Conservation (phyloP, 2,329 filamentous ascomycete species). For the Phoma sp. region DNA sequence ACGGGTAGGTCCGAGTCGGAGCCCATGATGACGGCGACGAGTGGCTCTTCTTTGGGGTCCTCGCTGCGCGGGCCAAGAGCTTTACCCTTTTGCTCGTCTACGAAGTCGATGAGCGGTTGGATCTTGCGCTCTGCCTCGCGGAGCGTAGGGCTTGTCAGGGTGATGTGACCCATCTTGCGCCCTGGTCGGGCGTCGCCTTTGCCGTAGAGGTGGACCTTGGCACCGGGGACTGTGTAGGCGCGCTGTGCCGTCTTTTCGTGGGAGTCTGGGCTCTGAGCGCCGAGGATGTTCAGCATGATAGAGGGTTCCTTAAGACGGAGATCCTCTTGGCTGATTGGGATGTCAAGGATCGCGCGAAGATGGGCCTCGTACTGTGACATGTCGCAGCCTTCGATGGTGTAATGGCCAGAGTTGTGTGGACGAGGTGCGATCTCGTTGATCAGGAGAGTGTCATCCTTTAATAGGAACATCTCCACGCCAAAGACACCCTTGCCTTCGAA, state of each 20-base stretch:
- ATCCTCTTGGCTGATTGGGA: constrained; percentile 60
- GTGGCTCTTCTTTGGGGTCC: constrained; percentile 49
- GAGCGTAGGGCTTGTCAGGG: constrained; percentile 73
- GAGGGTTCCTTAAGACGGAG: constrained; percentile 65
- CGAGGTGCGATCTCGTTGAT: constrained; percentile 88
- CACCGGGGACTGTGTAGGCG: constrained; percentile 65
- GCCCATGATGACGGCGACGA: constrained; percentile 83
- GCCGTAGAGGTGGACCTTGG: constrained; percentile 84
- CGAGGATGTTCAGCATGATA: constrained; percentile 84
- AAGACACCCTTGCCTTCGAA: constrained; percentile 92
- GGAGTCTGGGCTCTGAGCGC: constrained; percentile 69
- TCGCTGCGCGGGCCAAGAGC: constrained; percentile 28
- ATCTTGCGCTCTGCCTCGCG: constrained; percentile 71
- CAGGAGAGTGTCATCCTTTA: constrained; percentile 72
- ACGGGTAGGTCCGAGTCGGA: constrained; percentile 78
- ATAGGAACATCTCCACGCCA: constrained; percentile 94
- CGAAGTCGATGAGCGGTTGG: constrained; percentile 71
- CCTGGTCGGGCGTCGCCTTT: constrained; percentile 83
- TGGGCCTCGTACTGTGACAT: constrained; percentile 94
- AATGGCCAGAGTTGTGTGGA: constrained; percentile 91
- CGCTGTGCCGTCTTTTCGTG: constrained; percentile 65
- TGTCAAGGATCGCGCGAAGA: constrained; percentile 78
- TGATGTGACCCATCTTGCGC: constrained; percentile 95
- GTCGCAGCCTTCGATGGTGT: constrained; percentile 89
- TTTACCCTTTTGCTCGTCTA: constrained; percentile 61